phyloP scores from a whole-genome alignment of 2,329 filamentous ascomycete genomes.

The Aspergillus oerlinghausenensis region DNA sequence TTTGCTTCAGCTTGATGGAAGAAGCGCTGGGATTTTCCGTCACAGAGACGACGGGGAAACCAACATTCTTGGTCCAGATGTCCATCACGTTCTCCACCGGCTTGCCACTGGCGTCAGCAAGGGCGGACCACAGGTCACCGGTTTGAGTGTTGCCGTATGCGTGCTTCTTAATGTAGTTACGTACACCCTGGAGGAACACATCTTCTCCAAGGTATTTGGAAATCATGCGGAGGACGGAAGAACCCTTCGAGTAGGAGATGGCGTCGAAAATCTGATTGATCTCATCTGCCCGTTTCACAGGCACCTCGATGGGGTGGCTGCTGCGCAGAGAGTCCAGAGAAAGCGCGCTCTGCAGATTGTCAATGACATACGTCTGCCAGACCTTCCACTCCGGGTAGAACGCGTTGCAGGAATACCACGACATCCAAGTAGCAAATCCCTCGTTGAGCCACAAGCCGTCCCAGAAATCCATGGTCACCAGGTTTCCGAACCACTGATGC shows the following conservation, averaged over 20 bases:
- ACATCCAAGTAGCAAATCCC: slow-evolving; percentile 89
- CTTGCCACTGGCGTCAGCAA: slow-evolving; percentile 86
- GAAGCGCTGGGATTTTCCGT: slow-evolving; percentile 67
- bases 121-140: slow-evolving; percentile 80
- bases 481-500: slow-evolving; percentile 97
- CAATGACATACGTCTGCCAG: slow-evolving; percentile 91
- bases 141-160: slow-evolving; percentile 95
- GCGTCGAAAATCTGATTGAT: slow-evolving; percentile 98
- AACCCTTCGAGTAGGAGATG: slow-evolving; percentile 96
- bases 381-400: slow-evolving; percentile 99
- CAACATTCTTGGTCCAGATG: slow-evolving; percentile 95
- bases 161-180: slow-evolving; percentile 89
- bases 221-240: slow-evolving; percentile 93
- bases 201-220: slow-evolving; percentile 93
- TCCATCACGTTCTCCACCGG: slow-evolving; percentile 87
- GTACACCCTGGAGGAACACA: slow-evolving; percentile 84
- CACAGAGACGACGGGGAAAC: slow-evolving; percentile 85
- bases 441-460: slow-evolving; percentile 96
- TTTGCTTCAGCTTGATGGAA: slow-evolving; percentile 84
- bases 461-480: slow-evolving; percentile 99
- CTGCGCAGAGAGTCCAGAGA: slow-evolving; percentile 85
- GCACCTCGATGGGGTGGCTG: slow-evolving; percentile 94
- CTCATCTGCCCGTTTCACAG: slow-evolving; percentile 89
- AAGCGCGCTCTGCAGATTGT: slow-evolving; percentile 83
- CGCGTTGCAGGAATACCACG: slow-evolving; percentile 86